Conservation (phyloP, 805 yeast species). For the Myxozyma sirexii region DNA sequence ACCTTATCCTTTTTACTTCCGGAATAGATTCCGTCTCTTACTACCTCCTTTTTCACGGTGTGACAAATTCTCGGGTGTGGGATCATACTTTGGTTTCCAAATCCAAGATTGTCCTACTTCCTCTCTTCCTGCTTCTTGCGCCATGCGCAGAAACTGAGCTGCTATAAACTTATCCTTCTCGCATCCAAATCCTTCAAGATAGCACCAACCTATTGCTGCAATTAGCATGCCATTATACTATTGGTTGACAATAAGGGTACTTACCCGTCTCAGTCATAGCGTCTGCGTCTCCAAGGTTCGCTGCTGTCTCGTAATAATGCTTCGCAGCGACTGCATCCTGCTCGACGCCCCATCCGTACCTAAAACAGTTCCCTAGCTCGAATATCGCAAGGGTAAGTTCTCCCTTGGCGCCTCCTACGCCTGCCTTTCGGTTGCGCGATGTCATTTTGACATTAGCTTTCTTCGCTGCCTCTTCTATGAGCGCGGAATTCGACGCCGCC, state of each 20-base stretch:
- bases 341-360: constrained; percentile 42
- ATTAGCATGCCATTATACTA: neutral
- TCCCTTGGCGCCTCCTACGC: constrained; percentile 33
- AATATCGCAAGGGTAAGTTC: constrained; percentile 40
- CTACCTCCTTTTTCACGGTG: constrained; percentile 1
- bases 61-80: constrained; percentile 15
- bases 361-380: constrained; percentile 42
- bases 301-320: constrained; percentile 41
- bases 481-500: constrained; percentile 38
- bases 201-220: constrained; percentile 32
- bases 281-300: constrained; percentile 41
- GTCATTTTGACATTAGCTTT: constrained; percentile 11
- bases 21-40: neutral
- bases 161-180: constrained; percentile 40
- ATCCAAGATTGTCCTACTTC: constrained; percentile 46
- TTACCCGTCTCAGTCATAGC: constrained; percentile 39
- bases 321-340: constrained; percentile 37
- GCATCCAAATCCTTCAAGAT: constrained; percentile 39
- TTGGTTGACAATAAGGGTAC: too few species aligned
- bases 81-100: constrained; percentile 39
- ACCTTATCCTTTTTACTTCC: too few species aligned
- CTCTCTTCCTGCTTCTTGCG: constrained; percentile 37
- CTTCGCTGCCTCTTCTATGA: constrained; percentile 28
- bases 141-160: constrained; percentile 42
- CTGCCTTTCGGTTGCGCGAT: constrained; percentile 19